These are phyloP conservation scores for Sporothrix mexicana DNA, from an alignment of 2,329 filamentous ascomycete species.

Conservation along the genomic window DNA sequence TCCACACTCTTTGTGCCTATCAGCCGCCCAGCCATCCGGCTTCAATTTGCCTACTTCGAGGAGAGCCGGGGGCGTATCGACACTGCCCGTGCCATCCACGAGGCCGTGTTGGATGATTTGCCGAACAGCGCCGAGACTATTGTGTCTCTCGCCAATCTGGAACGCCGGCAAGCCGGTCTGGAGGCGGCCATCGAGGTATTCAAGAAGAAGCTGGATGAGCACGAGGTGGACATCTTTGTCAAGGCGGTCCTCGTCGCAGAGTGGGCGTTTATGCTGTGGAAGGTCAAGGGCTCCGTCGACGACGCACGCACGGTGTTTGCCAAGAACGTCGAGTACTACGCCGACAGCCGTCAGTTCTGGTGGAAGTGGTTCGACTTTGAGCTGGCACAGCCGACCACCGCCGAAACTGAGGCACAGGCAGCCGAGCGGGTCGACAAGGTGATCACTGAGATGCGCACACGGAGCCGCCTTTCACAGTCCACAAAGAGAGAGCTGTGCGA, in stretches of 20 bases:
- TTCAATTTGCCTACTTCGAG: constrained; percentile 95
- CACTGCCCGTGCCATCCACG: constrained; percentile 83
- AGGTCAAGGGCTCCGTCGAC: constrained; percentile 77
- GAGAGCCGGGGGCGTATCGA: constrained; percentile 79
- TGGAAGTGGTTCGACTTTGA: constrained; percentile 87
- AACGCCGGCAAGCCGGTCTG: constrained; percentile 80
- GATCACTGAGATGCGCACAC: constrained; percentile 73
- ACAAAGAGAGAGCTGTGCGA: constrained; percentile 77
- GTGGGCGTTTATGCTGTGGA: constrained; percentile 87
- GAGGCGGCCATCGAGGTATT: constrained; percentile 85
- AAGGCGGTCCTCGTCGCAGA: constrained; percentile 88
- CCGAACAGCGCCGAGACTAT: constrained; percentile 88
- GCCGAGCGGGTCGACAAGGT: constrained; percentile 80
- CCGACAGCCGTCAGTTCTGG: constrained; percentile 89
- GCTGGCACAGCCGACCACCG: constrained; percentile 75
- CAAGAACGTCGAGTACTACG: constrained; percentile 82
- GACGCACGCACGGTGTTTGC: constrained; percentile 84
- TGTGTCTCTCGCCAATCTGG: constrained; percentile 83
- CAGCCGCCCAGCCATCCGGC: constrained; percentile 78
- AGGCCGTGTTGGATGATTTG: constrained; percentile 74
- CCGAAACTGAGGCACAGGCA: constrained; percentile 67
- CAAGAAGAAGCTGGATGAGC: constrained; percentile 77
- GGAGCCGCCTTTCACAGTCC: constrained; percentile 70
- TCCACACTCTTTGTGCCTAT: constrained; percentile 86
- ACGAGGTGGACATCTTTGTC: constrained; percentile 73